Evolutionary conservation across 768 basidiomycete species (phyloP).

Genomic region (Krasilnikovozyma curviuscula): DNA sequence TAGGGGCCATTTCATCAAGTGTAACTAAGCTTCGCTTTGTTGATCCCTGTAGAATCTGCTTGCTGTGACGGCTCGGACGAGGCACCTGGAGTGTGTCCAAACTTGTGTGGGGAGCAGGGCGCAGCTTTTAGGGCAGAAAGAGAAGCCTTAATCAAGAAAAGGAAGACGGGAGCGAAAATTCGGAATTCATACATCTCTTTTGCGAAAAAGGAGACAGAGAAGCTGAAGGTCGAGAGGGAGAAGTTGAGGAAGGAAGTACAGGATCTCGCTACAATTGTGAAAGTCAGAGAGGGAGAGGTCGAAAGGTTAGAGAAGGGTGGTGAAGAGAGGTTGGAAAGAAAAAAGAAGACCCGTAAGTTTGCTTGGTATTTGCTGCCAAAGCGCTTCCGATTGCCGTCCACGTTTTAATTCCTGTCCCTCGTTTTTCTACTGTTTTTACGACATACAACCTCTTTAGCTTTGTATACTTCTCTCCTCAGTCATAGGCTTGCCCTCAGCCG

Average conservation of each 20-base stretch:
- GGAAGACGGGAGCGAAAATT: conserved; percentile 77
- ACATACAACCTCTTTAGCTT: conserved; percentile 38
- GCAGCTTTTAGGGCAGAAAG: conserved; percentile 44
- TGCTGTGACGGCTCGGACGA: conserved; percentile 98
- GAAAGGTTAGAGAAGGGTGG: conserved; percentile 57
- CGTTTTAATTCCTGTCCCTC: not conserved
- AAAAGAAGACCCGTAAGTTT: conserved; percentile 63
- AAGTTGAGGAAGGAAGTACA: conserved; percentile 36
- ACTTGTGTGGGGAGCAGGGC: conserved; percentile 59
- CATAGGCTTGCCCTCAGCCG: conserved; percentile 61
- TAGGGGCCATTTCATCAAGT: too few species aligned
- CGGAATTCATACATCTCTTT: conserved; percentile 69
- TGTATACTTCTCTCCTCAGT: conserved; percentile 52
- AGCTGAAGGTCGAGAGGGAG: conserved; percentile 47
- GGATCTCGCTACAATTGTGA: conserved; percentile 26
- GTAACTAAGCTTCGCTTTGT: too few species aligned
- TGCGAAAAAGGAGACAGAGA: conserved; percentile 73
- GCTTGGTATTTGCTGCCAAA: not conserved
- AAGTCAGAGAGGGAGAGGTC: conserved; percentile 47
- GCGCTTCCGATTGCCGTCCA: not conserved
- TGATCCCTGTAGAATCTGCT: conserved; percentile 42
- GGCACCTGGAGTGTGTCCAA: conserved; percentile 47
- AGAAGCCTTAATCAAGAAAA: conserved; percentile 56
- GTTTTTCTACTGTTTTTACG: not conserved
- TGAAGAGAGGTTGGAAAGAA: conserved; percentile 59